phyloP scores from a whole-genome alignment of 2,329 filamentous ascomycete species.

The Ramularia endophylla region DNA sequence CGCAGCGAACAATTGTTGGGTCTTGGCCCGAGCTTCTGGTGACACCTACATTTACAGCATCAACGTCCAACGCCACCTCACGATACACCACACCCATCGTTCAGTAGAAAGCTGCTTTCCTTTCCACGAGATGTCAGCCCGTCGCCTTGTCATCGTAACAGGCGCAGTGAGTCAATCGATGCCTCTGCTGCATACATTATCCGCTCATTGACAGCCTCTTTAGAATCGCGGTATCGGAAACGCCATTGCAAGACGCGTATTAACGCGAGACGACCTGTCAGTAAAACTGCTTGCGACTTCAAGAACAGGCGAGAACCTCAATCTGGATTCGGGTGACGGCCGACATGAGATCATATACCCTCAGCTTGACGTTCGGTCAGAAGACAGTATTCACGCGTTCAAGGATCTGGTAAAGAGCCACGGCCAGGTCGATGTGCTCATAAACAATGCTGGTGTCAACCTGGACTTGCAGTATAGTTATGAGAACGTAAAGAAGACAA shows the following conservation, averaged over 20 bases:
- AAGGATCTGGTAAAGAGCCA: conserved; percentile 21
- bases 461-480: conserved; percentile 23
- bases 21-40: too few relatives aligned
- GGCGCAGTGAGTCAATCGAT: conserved; percentile 24
- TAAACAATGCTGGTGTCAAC: conserved; percentile 35
- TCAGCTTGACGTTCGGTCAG: conserved; percentile 27
- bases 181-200: neutral
- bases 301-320: conserved; percentile 26
- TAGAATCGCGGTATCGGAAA: conserved; percentile 34
- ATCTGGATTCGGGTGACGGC: conserved; percentile 12
- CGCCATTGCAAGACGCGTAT: conserved; percentile 30
- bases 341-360: conserved; percentile 24
- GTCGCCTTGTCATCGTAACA: conserved; percentile 30
- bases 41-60: too few relatives aligned
- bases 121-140: conserved; percentile 19
- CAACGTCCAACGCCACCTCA: too few relatives aligned
- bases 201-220: neutral
- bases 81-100: too few relatives aligned
- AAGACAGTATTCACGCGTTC: conserved; percentile 25
- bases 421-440: conserved; percentile 28
- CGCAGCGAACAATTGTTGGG: too few relatives aligned
- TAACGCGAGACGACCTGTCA: conserved; percentile 16
- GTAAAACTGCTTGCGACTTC: conserved; percentile 31
- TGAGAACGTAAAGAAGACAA: conserved; percentile 27
- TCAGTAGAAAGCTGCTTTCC: too few relatives aligned